Evolutionary conservation across 805 yeast species (phyloP).

Genomic region (Ogataea dorogensis): DNA sequence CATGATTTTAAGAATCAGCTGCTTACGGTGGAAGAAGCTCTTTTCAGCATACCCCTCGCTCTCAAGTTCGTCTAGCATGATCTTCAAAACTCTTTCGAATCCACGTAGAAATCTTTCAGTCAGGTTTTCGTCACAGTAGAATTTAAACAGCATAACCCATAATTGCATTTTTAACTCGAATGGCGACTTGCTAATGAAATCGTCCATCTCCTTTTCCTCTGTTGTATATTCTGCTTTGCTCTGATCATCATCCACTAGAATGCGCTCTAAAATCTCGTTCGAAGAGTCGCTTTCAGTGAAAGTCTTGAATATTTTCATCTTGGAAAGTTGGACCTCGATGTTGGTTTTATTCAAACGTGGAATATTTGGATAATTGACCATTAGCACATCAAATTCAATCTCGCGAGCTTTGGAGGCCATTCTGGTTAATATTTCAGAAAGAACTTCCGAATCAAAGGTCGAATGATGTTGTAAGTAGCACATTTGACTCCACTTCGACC

Average conservation of each 20-base stretch:
- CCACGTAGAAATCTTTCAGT: slow-evolving; percentile 43
- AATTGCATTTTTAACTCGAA: slow-evolving; percentile 65
- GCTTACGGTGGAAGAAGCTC: slow-evolving; percentile 37
- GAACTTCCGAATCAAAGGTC: slow-evolving; percentile 31
- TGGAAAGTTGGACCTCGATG: slow-evolving; percentile 63
- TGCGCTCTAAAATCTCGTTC: slow-evolving; percentile 25
- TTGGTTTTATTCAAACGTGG: slow-evolving; percentile 51
- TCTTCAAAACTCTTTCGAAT: slow-evolving; percentile 48
- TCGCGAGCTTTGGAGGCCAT: slow-evolving; percentile 26
- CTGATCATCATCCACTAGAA: slow-evolving; percentile 28
- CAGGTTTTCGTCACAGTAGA: slow-evolving; percentile 40
- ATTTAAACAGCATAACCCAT: slow-evolving; percentile 70
- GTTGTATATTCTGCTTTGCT: slow-evolving; percentile 31
- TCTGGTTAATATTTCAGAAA: slow-evolving; percentile 32
- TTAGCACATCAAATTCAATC: slow-evolving; percentile 35
- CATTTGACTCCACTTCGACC: slow-evolving; percentile 50
- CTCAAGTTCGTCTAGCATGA: slow-evolving; percentile 41
- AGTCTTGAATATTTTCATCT: slow-evolving; percentile 64
- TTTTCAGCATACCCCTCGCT: slow-evolving; percentile 24
- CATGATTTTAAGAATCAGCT: slow-evolving; percentile 46
- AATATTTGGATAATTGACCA: slow-evolving; percentile 59
- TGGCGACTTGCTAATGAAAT: slow-evolving; percentile 62
- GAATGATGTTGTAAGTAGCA: slow-evolving; percentile 40
- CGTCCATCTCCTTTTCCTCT: slow-evolving; percentile 51
- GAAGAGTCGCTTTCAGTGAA: slow-evolving; percentile 51